A percentile compares a stretch with the other conserved stretches of the same genome.
phyloP scores from a whole-genome alignment of 1,284 basidiomycete genomes.

The Anthracocystis panici-leucophaei region DNA sequence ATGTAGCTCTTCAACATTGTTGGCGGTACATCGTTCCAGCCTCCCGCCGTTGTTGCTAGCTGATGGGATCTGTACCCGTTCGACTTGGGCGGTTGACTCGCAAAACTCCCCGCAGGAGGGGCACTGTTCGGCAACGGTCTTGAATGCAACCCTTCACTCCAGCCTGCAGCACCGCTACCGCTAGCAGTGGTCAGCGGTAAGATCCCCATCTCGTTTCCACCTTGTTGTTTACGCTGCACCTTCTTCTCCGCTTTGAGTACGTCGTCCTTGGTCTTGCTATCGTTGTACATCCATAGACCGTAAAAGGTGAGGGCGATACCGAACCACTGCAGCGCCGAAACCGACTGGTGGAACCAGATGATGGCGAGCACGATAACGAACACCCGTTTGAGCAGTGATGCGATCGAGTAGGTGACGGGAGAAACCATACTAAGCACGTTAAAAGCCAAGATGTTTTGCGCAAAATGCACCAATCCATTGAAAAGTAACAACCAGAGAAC shows the following conservation, averaged over 20 bases:
- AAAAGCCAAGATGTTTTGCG: conserved; percentile 97
- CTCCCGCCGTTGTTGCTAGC: conserved; percentile 12
- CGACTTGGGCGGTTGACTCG: neutral
- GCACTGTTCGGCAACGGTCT: neutral
- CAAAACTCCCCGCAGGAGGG: neutral
- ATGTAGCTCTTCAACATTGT: conserved; percentile 33
- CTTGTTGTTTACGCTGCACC: conserved; percentile 21
- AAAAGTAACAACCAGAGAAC: conserved; percentile 75
- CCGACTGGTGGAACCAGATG: conserved; percentile 91
- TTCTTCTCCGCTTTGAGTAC: conserved; percentile 28
- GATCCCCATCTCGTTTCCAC: neutral
- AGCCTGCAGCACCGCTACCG: neutral
- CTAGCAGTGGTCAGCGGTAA: conserved; percentile 10
- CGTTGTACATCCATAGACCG: conserved; percentile 94
- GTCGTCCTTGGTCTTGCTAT: conserved; percentile 76
- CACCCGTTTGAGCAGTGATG: conserved; percentile 95
- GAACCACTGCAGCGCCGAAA: conserved; percentile 82
- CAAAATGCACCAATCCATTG: conserved; percentile 96
- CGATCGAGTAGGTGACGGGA: conserved; percentile 98
- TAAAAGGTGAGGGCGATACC: conserved; percentile 91
- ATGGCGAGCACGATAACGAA: conserved; percentile 98
- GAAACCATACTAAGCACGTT: conserved; percentile 94
- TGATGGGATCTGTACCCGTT: neutral
- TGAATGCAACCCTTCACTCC: neutral
- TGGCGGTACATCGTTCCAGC: conserved; percentile 41